These are phyloP conservation scores for Liriodendron chinense DNA, from an alignment of 164 flowering plant genomes.

Conservation along the genomic window DNA sequence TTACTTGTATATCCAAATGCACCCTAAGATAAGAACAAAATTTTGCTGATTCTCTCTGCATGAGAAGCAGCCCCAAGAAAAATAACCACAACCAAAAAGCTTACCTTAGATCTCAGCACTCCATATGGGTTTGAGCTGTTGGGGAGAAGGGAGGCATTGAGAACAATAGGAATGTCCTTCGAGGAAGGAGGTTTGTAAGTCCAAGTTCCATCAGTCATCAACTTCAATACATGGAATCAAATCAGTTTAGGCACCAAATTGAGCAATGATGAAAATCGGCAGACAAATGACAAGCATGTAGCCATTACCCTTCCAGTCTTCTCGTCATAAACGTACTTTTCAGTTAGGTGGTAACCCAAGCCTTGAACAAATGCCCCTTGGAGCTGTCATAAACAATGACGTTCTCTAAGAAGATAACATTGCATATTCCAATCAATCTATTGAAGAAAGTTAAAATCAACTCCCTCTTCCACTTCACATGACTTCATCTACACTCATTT, in stretches of 20 bases:
- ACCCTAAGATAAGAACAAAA: neutral
- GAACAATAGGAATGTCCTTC: slow-evolving; percentile 9
- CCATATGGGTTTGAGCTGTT: slow-evolving; percentile 11
- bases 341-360: slow-evolving; percentile 8
- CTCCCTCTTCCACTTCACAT: neutral
- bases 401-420: too few relatives aligned
- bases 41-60: neutral
- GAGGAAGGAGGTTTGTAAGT: slow-evolving; percentile 11
- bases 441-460: neutral
- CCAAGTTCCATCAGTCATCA: slow-evolving; percentile 6
- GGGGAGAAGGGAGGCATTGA: slow-evolving; percentile 13
- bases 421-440: neutral
- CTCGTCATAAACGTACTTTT: slow-evolving; percentile 1
- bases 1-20: neutral
- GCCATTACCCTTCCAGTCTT: slow-evolving; percentile 6
- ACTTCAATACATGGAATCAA: slow-evolving; percentile 6
- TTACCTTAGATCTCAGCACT: slow-evolving; percentile 11
- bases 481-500: too few relatives aligned
- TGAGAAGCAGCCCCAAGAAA: neutral
- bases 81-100: neutral
- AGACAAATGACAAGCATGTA: neutral
- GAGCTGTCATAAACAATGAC: neutral
- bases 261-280: neutral
- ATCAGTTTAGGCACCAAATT: neutral
- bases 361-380: slow-evolving; percentile 13